Base-by-base conservation (phyloP, 768 basidiomycete genomes). In the Suillus subaureus region DNA sequence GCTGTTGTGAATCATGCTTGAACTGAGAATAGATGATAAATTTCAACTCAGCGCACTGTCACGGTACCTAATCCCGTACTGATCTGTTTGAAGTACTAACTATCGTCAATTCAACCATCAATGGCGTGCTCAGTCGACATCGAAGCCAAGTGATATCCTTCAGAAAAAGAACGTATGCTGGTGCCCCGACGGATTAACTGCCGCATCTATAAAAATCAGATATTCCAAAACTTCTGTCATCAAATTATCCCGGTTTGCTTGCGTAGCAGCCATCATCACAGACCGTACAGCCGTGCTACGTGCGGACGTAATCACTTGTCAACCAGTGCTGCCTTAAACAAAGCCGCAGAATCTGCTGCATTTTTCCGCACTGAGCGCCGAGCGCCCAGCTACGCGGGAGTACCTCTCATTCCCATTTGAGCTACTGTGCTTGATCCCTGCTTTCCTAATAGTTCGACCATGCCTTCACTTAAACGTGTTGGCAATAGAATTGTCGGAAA, bases 401-500 rank as follows among this genome's bases (percentile, higher is more conserved):
- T 16, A 9, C 49, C 26, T 52, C 49, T 26, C 49, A 52, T 49
- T n/a, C 43, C 35, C 28, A 49, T 40, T 23, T 6, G 35, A 61
- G 49, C 51, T 12, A 6, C 18, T 37, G 16, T 23, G 26, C 4
- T 65, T 52, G 55, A 35, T 28, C 33, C 23, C 6, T 33, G 31
- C 13, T 37, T 26, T 61, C n/a, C 47, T 23, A 21, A 2, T 33
- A 12, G 42, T 51, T 45, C 60, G 39, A 35, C 64, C 65, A 85
- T 85, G 84, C 70, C 76, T 45, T 68, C 69, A 35, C 79, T 78
- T 26, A 88, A 85, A 74, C 80, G 77, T 33, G 67, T 83, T 47
- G 85, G 83, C 35, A 91, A 91, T 77, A 82, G 80, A 56, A 67
- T 87, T 51, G 81, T 93, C 55, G 85, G 78, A 8, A 82, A 89